phyloP scores from a whole-genome alignment of 345 rosid species.

The Brassica rapa region DNA sequence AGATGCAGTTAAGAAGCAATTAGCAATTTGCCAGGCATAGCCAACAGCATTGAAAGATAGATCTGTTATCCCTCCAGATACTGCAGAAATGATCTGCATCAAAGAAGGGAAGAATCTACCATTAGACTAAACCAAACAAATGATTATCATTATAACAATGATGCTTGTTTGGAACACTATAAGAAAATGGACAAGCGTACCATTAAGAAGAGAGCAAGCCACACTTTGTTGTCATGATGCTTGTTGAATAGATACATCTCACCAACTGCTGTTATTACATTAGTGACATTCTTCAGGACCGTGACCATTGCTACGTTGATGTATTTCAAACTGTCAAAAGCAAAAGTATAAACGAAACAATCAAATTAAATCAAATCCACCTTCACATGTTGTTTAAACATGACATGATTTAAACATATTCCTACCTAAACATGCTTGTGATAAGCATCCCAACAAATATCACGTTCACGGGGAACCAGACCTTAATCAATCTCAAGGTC shows the following conservation, averaged over 20 bases:
- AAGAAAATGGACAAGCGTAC: slow-evolving; percentile 45
- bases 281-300: slow-evolving; percentile 94
- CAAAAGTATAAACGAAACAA: background rate
- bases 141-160: background rate
- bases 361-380: background rate
- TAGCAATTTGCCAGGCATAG: slow-evolving; percentile 88
- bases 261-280: slow-evolving; percentile 93
- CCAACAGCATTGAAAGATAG: slow-evolving; percentile 87
- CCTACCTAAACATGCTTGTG: slow-evolving; percentile 99
- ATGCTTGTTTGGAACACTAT: background rate
- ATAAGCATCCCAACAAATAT: slow-evolving; percentile 98
- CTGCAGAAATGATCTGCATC: slow-evolving; percentile 84
- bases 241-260: slow-evolving; percentile 94
- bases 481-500: slow-evolving; percentile 78
- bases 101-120: background rate
- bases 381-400: background rate
- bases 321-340: slow-evolving; percentile 80
- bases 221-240: slow-evolving; percentile 90
- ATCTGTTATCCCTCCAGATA: slow-evolving; percentile 97
- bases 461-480: slow-evolving; percentile 94
- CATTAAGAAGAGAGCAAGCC: slow-evolving; percentile 97
- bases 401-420: background rate
- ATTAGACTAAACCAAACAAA: background rate
- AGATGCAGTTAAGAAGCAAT: slow-evolving; percentile 91
- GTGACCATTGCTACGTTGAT: slow-evolving; percentile 99